Base-by-base conservation (phyloP, 495 filamentous ascomycete genomes). In the Emericellopsis terricola region DNA sequence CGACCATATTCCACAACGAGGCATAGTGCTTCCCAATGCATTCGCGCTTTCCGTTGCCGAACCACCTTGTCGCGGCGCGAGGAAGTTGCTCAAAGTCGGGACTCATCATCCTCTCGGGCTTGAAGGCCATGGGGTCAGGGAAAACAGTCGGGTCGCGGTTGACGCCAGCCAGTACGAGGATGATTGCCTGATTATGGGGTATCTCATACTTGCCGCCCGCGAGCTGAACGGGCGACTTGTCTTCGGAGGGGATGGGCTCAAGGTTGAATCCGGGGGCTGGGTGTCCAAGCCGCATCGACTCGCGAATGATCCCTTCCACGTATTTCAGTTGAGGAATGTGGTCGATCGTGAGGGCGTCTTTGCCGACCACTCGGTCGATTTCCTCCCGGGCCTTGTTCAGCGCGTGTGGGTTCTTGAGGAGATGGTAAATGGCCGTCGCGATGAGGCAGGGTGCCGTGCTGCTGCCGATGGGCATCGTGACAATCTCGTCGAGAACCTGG, bases 1-100 rank as follows among this genome's bases (percentile, higher is more conserved):
- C 61, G 1, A 76, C 48, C 29, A 71, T 46, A 7, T 55, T 53
- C 43, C 75, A 76, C 43, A 77, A 71, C 69, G 65, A 71, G 0
- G 76, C 75, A 53, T 76, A 78, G n/a, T 72, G 56, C 30, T 69
- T 64, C 11, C 75, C 76, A 33, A 80, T 75, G 38, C 76, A 81
- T 32, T 57, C 69, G 30, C 76, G 45, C 56, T 68, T 69, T 10
- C 76, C 78, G 38, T 79, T 80, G 2, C 78, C 78, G 36, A 78
- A 82, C 49, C 59, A 64, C 51, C 76, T 77, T 70, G 74, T 78
- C 3, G 69, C 68, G 14, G 64, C 67, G 11, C 51, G 47, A 6
- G 69, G 72, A 33, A 76, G 41, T 17, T 55, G 59, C 17, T 72
- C 60, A 40, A 78, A 78, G 8, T 61, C 42, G 28, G 69, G 64